A percentile compares a stretch with the other conserved stretches of the same genome.
phyloP scores from a whole-genome alignment of 495 filamentous ascomycete genomes.

The Cercophora newfieldiana region DNA sequence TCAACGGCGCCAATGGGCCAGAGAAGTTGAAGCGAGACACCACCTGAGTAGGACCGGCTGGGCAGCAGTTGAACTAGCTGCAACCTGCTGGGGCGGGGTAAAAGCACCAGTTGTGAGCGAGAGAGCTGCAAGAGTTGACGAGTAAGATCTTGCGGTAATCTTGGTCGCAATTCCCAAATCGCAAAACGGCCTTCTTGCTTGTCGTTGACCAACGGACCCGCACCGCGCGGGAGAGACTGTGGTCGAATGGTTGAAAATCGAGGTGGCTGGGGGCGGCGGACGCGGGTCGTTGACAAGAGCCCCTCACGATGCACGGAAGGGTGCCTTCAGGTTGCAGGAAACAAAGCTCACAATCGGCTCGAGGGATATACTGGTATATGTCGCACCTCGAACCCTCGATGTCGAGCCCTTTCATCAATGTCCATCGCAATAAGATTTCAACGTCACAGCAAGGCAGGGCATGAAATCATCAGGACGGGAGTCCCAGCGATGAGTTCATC shows the following conservation, averaged over 20 bases:
- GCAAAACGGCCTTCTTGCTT: constrained; percentile 13
- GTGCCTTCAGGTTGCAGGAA: background rate
- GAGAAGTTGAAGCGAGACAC: constrained; percentile 7
- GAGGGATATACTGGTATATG: background rate
- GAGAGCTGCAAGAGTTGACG: background rate
- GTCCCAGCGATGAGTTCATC: background rate
- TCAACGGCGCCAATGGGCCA: constrained; percentile 22
- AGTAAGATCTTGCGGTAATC: too few relatives aligned
- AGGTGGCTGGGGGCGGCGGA: constrained; percentile 30
- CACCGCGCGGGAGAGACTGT: background rate
- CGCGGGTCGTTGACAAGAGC: background rate
- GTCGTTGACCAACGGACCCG: background rate
- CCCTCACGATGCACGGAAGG: constrained; percentile 2
- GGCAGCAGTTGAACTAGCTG: background rate
- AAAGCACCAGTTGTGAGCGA: background rate
- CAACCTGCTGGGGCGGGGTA: constrained; percentile 3
- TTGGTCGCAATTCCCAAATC: constrained; percentile 19
- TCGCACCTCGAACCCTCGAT: background rate
- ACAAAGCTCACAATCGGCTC: background rate
- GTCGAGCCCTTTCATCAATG: background rate
- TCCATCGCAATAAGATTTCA: background rate
- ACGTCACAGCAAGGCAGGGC: background rate
- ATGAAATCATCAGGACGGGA: constrained; percentile 14
- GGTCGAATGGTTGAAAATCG: constrained; percentile 31
- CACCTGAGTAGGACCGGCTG: constrained; percentile 8